These are phyloP conservation scores for Camelina hispida DNA, from an alignment of 345 rosid genomes.

Conservation along the genomic window DNA sequence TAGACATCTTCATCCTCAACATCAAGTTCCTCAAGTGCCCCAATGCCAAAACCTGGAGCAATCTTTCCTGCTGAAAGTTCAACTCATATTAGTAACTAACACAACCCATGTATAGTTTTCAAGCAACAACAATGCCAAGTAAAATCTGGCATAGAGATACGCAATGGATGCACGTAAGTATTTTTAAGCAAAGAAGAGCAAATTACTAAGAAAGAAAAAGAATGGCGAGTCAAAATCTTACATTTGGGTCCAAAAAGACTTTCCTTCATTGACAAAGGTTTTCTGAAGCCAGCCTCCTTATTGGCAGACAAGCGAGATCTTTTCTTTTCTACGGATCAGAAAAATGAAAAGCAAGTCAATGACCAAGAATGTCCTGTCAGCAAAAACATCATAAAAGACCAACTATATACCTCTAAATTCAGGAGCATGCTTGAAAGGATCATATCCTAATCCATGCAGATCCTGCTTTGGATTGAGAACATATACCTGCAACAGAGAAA, in stretches of 20 bases:
- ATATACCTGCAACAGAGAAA: conserved; percentile 56
- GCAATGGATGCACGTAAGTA: conserved; percentile 15
- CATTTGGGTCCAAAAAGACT: conserved; percentile 79
- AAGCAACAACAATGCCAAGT: conserved; percentile 32
- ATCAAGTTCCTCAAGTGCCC: conserved; percentile 96
- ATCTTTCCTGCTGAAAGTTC: conserved; percentile 74
- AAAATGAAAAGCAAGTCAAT: conserved; percentile 31
- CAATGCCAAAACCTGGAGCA: conserved; percentile 98
- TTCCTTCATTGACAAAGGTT: conserved; percentile 63
- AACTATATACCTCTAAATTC: conserved; percentile 82
- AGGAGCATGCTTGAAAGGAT: conserved; percentile 96
- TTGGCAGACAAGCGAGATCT: conserved; percentile 59
- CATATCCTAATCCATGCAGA: conserved; percentile 85
- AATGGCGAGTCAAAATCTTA: conserved; percentile 53
- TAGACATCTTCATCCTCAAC: conserved; percentile 97
- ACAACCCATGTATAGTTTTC: conserved; percentile 28
- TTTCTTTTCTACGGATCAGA: conserved; percentile 65
- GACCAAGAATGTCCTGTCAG: conserved; percentile 21
- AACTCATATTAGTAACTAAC: conserved; percentile 48
- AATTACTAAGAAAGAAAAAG: background rate
- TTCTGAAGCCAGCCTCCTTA: conserved; percentile 53
- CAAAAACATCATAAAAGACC: conserved; percentile 30
- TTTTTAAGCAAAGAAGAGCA: conserved; percentile 11
- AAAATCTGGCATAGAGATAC: conserved; percentile 18
- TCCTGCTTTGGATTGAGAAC: conserved; percentile 92